Evolutionary conservation across 371 early-diverging fungal genomes (phyloP), one percentile per base, ranked within the genome.

Genomic region (Mucor mucedo): DNA sequence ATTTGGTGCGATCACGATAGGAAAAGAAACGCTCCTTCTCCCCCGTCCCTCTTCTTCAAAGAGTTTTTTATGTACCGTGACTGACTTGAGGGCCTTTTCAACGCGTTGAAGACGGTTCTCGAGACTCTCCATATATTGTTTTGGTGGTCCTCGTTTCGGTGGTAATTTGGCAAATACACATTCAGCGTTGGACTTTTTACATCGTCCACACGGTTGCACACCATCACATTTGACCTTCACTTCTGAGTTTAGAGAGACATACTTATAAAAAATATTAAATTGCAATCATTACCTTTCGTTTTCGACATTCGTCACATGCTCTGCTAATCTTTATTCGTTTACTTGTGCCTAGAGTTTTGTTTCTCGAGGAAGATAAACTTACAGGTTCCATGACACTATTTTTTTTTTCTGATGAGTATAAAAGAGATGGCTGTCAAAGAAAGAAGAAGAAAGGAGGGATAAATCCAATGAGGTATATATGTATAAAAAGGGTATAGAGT

Each of bases 281-380:
- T 21, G 21, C 21, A 21, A 21, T 21, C 21, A 21, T 55, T 76
- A 82, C 82, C 76, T 82, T 82, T 65, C 82, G 72, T 60, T 79
- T 82, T 67, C 82, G 60, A 63, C 82, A 82, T 58, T 79, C 80
- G 55, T 79, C 80, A 53, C 82, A 82, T 6, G 82, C 82, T 45
- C 78, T 63, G 40, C 65, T 72, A 9, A 71, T 78, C 55, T 82
- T 82, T n/a, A 67, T 70, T 41, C 82, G 69, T 52, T 76, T 77
- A 52, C 56, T 75, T 27, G 53, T 54, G 40, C 58, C 58, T 21
- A 66, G 52, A 4, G 64, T 45, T 59, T 70, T 70, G 27, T 44
- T 66, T 63, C 47, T 62, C 30, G 56, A 38, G n/a, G 70, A 70
- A 50, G 55, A 70, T 28, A 55, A 38, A 50, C 57, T 63, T n/a